phyloP scores from a whole-genome alignment of 345 rosid genomes.

The Bruguiera sexangula region DNA sequence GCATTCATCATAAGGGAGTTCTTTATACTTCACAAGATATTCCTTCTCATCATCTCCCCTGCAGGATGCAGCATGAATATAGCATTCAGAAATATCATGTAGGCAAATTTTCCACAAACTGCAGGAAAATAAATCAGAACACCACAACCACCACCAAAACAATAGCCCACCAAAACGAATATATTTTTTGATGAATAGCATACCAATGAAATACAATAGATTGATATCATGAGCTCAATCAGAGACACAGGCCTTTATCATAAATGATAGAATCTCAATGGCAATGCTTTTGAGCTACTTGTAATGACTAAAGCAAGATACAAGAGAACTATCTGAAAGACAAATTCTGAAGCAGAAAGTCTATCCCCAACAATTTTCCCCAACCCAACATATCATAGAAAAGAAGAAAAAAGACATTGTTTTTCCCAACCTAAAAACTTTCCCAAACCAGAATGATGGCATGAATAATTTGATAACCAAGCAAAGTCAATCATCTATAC shows the following conservation, averaged over 20 bases:
- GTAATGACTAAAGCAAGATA: background rate
- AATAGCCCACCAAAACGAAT: background rate
- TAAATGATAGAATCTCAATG: background rate
- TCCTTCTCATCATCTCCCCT: conserved; percentile 84
- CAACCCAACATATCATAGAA: no score
- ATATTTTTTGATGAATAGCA: background rate
- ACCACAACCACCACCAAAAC: background rate
- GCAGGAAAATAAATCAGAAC: background rate
- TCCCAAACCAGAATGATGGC: background rate
- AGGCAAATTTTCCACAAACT: conserved; percentile 4
- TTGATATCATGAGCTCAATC: no score
- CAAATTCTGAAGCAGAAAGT: background rate
- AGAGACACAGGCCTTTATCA: no score
- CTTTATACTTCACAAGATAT: conserved; percentile 94
- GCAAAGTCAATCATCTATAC: background rate
- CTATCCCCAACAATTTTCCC: background rate
- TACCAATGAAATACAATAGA: no score
- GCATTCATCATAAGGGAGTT: conserved; percentile 92
- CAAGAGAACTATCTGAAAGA: background rate
- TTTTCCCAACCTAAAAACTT: no score
- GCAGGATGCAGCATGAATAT: conserved; percentile 32
- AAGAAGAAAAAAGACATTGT: no score
- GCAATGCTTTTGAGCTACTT: no score
- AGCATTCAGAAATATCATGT: background rate
- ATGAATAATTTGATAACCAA: background rate